Evolutionary conservation across 2,329 filamentous ascomycete species (phyloP).

Genomic region (Penicillium sclerotiorum): DNA sequence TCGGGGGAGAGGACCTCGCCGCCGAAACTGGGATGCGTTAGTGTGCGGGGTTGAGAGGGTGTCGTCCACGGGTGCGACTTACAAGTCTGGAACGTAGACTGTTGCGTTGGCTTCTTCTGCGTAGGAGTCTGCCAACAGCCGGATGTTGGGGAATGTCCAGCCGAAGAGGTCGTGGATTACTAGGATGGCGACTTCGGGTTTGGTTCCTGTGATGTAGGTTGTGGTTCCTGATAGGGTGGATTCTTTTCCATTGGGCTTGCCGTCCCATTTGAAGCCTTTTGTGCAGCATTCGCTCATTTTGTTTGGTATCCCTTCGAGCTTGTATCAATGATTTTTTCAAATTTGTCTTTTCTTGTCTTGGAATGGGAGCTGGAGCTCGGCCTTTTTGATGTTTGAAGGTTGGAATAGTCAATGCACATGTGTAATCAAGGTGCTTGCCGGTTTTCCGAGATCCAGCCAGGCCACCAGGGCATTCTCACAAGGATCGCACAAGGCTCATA

Average conservation of each 20-base stretch:
- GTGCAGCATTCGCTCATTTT: slow-evolving; percentile 24
- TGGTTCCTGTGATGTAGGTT: slow-evolving; percentile 43
- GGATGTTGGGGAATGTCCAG: slow-evolving; percentile 50
- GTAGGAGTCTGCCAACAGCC: slow-evolving; percentile 53
- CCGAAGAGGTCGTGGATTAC: slow-evolving; percentile 44
- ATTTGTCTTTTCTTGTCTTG: too few species aligned
- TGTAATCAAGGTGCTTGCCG: too few species aligned
- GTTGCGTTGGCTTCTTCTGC: slow-evolving; percentile 49
- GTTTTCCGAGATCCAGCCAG: too few species aligned
- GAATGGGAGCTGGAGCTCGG: too few species aligned
- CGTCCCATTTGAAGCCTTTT: slow-evolving; percentile 47
- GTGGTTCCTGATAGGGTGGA: slow-evolving; percentile 36
- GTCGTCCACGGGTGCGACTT: background rate
- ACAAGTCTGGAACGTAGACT: slow-evolving; percentile 48
- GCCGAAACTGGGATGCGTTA: slow-evolving; percentile 28
- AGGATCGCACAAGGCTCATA: too few species aligned
- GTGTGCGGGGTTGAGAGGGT: background rate
- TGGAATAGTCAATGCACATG: too few species aligned
- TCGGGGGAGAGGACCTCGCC: slow-evolving; percentile 39
- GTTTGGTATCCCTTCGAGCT: background rate
- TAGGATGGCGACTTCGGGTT: slow-evolving; percentile 39
- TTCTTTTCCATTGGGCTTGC: slow-evolving; percentile 37
- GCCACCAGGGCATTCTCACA: too few species aligned
- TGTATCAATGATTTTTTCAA: too few species aligned
- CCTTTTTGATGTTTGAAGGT: too few species aligned